Base-by-base conservation (phyloP, 441 rosid genomes). In the Hura crepitans region DNA sequence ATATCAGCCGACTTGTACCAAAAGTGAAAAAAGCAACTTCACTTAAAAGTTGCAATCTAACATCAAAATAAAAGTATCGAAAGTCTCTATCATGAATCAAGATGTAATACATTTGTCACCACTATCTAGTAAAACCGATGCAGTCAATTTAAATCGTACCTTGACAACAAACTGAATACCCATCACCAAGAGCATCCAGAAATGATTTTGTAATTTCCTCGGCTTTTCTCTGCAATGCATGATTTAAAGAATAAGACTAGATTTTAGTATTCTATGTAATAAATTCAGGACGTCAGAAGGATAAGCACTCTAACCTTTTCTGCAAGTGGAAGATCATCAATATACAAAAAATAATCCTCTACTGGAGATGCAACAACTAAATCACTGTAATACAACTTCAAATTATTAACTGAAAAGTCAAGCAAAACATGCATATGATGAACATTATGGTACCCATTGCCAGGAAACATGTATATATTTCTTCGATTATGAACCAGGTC, bases 301-400 rank as follows among this genome's bases (percentile, higher is more conserved):
- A 71, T 22, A 25, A 20, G 51, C 45, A 46, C 74, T 58, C 74
- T 68, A 30, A 90, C 99, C 97, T 89, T 90, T 78, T 86, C 83
- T 27, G 79, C 75, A 70, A 72, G 43, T 13, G 85, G 89, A 74
- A 85, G 96, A 81, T 86, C 91, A 71, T 87, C 89, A 9, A 95
- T 83, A 59, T 84, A 84, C 82, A 90, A 78, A 79, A 95, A 92
- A 68, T 90, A 95, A 81, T 92, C 96, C 76, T 89, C 97, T 74
- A 94, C 90, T 9, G 94, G 96, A 80, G 97, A 92, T 49, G 88
- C 97, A 63, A 95, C 99, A 73, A 95, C 96, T 70, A 92, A 82
- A 85, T 95, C 96, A 67, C 99, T 95, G 87, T 64, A 45, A 80
- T 62, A 50, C 68, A 76, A 76, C 68, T 62, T 70, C 28, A 37